Conservation (phyloP, 352 stramenopile species). For the Pythium insidiosum region DNA sequence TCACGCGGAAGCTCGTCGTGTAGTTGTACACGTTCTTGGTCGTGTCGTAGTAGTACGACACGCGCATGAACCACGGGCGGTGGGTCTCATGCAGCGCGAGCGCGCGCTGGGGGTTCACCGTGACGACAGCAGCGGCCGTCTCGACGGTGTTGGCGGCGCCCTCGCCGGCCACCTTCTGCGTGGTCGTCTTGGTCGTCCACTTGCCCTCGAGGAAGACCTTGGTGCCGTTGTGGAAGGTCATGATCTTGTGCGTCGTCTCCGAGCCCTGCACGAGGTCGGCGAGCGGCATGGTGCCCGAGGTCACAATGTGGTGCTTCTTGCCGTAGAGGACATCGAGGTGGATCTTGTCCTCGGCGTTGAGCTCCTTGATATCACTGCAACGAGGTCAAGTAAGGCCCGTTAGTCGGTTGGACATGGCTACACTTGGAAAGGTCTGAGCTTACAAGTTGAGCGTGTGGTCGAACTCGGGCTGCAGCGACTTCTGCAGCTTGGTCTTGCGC, state of each 20-base stretch:
- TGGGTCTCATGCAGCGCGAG: constrained; percentile 18
- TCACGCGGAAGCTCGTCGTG: constrained; percentile 67
- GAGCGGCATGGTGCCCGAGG: constrained; percentile 9
- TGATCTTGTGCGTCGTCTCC: background rate
- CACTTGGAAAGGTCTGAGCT: constrained; percentile 10
- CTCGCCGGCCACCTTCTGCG: constrained; percentile 10
- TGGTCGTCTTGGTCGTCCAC: constrained; percentile 9
- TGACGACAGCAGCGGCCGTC: constrained; percentile 1
- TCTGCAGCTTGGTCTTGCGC: constrained; percentile 9
- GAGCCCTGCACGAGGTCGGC: constrained; percentile 4
- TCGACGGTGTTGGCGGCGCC: constrained; percentile 3
- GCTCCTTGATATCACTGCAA: constrained; percentile 26
- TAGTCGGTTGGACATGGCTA: background rate
- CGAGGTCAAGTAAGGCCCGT: constrained; percentile 2
- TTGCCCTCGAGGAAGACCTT: constrained; percentile 9
- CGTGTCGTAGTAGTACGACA: constrained; percentile 76
- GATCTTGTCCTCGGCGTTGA: constrained; percentile 19
- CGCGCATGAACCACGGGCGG: constrained; percentile 61
- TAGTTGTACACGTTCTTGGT: constrained; percentile 79
- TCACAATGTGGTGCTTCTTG: too few relatives aligned
- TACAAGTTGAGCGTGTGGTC: constrained; percentile 37
- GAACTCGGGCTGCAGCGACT: constrained; percentile 10
- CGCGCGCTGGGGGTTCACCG: constrained; percentile 7
- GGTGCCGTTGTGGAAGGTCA: constrained; percentile 1
- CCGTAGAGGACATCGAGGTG: constrained; percentile 35